A percentile compares a stretch with the other conserved stretches of the same genome.
Conservation (phyloP, 2,329 filamentous ascomycete genomes). For the Apiospora saccharicola region DNA sequence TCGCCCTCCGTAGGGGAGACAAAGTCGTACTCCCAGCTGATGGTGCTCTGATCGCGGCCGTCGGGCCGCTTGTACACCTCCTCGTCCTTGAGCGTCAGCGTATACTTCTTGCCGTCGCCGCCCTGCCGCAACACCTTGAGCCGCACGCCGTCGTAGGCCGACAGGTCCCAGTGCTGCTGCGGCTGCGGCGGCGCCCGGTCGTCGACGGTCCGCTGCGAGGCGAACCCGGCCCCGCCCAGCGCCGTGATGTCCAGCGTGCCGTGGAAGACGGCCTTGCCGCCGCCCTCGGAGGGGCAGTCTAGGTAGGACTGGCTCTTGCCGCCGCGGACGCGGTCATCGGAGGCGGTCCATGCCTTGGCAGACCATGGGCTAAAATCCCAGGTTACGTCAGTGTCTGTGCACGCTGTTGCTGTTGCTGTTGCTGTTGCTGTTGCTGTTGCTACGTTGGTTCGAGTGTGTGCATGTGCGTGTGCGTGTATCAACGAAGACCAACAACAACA, state of each 20-base stretch:
- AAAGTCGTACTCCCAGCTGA: conserved; percentile 81
- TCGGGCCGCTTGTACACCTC: conserved; percentile 64
- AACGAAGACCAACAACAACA: not conserved
- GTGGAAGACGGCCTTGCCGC: conserved; percentile 55
- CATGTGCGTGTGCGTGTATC: not conserved
- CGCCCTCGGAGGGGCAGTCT: conserved; percentile 37
- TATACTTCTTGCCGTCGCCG: conserved; percentile 73
- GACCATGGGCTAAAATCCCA: conserved; percentile 61
- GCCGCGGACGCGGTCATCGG: conserved; percentile 80
- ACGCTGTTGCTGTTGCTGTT: too few relatives aligned
- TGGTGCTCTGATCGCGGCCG: conserved; percentile 73
- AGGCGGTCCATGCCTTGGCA: conserved; percentile 68
- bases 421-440: not conserved
- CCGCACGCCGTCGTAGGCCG: conserved; percentile 66
- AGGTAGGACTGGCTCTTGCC: conserved; percentile 68
- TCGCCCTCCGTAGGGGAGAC: conserved; percentile 35
- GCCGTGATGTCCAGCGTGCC: conserved; percentile 77
- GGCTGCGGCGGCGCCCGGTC: conserved; percentile 45
- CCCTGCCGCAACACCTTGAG: conserved; percentile 53
- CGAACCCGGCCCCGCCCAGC: conserved; percentile 83
- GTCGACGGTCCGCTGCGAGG: conserved; percentile 75
- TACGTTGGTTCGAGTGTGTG: too few relatives aligned
- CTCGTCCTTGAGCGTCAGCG: conserved; percentile 77
- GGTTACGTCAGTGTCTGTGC: not conserved
- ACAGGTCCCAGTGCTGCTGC: conserved; percentile 64